Evolutionary conservation across 2,329 filamentous ascomycete species (phyloP), one percentile per base, ranked within the genome.

Genomic region (Alternaria sp.): DNA sequence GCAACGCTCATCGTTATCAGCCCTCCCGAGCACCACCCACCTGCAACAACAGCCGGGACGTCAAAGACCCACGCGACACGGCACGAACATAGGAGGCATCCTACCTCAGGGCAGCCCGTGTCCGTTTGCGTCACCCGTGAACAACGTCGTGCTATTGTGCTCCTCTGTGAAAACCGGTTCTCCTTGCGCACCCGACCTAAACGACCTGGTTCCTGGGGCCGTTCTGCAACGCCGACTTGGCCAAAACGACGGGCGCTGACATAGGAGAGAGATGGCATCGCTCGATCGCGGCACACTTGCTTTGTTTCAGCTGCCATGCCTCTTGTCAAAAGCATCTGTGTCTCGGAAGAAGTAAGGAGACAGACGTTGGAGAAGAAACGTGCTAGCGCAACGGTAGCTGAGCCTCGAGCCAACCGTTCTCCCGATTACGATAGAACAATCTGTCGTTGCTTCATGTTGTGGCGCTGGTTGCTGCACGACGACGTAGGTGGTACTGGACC

Each of bases 41-140:
- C 40, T 59, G 59, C 57, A 60, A 47, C 66, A 65, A 65, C 62
- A 67, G 44, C 59, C 60, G 62, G 55, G 51, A 32, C 30, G 49
- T 55, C 32, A 32, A 32, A 25, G 50, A 62, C 65, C 67, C 65
- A 73, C 59, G 59, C 63, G 67, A 68, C 66, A 68, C 65, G 52
- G 61, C 59, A 59, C 53, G 51, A 54, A 56, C 28, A 52, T 53
- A 54, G 49, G 17, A 25, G 30, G 13, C 21, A 56, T 19, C 28
- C 60, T 57, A 44, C 60, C 59, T 21, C 55, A 56, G 56, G 47
- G 53, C 40, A 57, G 46, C 12, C 49, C 57, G 50, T 58, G n/a
- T 26, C 45, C 50, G 32, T 45, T 49, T 59, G 54, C 61, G 61
- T 61, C 61, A 67, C 57, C 40, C 43, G 40, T 26, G 40, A 50